Evolutionary conservation across 106 monocot genomes (phyloP).

Genomic region (Allium sativum): DNA sequence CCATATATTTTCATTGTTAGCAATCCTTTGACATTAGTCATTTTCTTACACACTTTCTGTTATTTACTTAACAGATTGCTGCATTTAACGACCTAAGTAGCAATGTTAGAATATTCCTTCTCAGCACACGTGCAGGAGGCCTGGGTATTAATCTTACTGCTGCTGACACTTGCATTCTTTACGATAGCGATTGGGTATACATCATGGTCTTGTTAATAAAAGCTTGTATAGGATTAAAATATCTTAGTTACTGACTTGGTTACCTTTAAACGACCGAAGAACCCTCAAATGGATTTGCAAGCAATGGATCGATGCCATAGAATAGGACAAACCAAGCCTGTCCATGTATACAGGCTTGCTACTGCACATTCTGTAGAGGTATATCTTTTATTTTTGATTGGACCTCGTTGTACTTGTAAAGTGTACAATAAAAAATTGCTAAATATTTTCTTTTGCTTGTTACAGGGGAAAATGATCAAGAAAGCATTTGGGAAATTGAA

Average conservation of each 20-base stretch:
- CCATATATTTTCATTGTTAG: background rate
- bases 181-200: conserved; percentile 97
- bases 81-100: conserved; percentile 73
- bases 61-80: conserved; percentile 45
- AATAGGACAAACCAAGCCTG: conserved; percentile 85
- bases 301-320: conserved; percentile 99
- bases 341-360: conserved; percentile 86
- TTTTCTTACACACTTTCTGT: too few species aligned
- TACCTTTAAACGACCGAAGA: conserved; percentile 34
- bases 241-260: background rate
- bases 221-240: background rate
- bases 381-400: background rate
- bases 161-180: conserved; percentile 96
- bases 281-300: conserved; percentile 98
- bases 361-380: conserved; percentile 94
- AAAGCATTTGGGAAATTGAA: conserved; percentile 82
- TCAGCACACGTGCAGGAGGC: conserved; percentile 95
- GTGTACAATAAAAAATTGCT: background rate
- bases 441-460: background rate
- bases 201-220: conserved; percentile 4
- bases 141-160: conserved; percentile 93
- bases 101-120: conserved; percentile 53
- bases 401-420: too few species aligned
- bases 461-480: conserved; percentile 77
- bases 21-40: background rate